Evolutionary conservation across 2,329 filamentous ascomycete species (phyloP).

Genomic region (Aureobasidium sp.): DNA sequence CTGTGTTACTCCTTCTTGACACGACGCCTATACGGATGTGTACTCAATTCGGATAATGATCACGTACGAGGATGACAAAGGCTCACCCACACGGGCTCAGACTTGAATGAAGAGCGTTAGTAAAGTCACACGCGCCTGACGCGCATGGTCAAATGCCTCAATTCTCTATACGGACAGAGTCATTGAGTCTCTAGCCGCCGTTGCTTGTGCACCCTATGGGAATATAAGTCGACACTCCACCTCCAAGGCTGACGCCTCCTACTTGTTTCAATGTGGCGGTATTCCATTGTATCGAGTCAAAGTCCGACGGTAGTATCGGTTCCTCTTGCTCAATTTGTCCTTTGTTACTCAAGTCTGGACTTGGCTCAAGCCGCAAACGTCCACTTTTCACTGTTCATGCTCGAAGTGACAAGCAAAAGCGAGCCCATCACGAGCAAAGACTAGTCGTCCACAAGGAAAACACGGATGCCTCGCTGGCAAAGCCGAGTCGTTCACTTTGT

Average conservation of each 20-base stretch:
- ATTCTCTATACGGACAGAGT: not conserved
- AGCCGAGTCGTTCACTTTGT: not conserved
- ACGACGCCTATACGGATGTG: no score
- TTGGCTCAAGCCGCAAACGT: not conserved
- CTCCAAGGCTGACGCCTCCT: not conserved
- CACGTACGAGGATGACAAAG: not conserved
- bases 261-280: not conserved
- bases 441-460: not conserved
- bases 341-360: constrained; percentile 7
- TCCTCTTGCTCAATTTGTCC: not conserved
- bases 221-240: not conserved
- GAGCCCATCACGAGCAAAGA: not conserved
- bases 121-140: not conserved
- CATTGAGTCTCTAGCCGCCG: not conserved
- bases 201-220: not conserved
- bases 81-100: not conserved
- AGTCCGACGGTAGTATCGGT: not conserved
- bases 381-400: not conserved
- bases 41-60: not conserved
- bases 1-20: no score
- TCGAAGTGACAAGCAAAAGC: not conserved
- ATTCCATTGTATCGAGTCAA: not conserved
- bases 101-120: not conserved
- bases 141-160: not conserved
- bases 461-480: not conserved